Evolutionary conservation across 352 stramenopile genomes (phyloP).

Genomic region (Phytopythium sindhum): DNA sequence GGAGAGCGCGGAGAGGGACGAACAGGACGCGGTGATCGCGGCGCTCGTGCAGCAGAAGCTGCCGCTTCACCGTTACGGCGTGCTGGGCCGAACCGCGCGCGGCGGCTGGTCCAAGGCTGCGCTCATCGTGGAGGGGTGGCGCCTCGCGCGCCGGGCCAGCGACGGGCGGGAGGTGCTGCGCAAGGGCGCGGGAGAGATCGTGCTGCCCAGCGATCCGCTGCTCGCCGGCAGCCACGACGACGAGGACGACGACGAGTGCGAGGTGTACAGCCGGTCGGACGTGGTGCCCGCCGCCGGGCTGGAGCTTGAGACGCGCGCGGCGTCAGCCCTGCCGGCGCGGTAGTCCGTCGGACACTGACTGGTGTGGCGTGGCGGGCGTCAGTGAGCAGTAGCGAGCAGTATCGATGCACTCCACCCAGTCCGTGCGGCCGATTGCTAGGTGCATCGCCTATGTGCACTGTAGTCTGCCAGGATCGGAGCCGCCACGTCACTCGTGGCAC

Average conservation of each 20-base stretch:
- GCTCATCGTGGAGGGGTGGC: constrained; percentile 43
- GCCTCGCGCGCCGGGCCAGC: constrained; percentile 17
- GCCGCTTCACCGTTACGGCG: constrained; percentile 40
- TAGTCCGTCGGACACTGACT: neutral
- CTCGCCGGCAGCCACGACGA: neutral
- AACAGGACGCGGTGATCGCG: constrained; percentile 35
- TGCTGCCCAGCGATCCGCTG: constrained; percentile 17
- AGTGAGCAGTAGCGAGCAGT: neutral
- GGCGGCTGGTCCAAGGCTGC: constrained; percentile 37
- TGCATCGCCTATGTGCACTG: no score
- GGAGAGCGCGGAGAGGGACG: constrained; percentile 17
- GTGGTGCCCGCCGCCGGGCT: neutral
- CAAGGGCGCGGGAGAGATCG: constrained; percentile 43
- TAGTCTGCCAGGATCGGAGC: no score
- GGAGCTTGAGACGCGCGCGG: constrained; percentile 1
- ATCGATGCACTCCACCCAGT: neutral
- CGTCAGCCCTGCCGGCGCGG: neutral
- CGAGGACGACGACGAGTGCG: constrained; percentile 1
- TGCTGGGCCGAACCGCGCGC: constrained; percentile 36
- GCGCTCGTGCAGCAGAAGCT: constrained; percentile 47
- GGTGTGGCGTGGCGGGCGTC: neutral
- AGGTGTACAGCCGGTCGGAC: constrained; percentile 8
- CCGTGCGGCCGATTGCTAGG: no score
- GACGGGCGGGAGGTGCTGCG: constrained; percentile 33
- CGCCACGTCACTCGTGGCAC: no score